Evolutionary conservation across 345 rosid genomes (phyloP), one percentile per base, ranked within the genome.

Genomic region (Draba incana): DNA sequence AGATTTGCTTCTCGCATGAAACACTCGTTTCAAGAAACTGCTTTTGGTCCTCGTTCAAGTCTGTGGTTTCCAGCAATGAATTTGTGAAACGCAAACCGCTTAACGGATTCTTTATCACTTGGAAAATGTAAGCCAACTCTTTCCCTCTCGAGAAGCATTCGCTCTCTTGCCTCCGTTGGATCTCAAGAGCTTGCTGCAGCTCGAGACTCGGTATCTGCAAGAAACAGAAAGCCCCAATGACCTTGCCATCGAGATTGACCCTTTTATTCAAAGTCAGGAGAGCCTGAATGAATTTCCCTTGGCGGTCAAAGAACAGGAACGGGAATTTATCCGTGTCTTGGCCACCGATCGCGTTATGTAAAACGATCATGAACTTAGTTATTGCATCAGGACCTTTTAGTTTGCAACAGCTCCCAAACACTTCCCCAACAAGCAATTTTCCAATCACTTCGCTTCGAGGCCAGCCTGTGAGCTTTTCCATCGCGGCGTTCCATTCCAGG

Each of bases 391-490:
- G 79, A 69, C 98, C 96, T 80, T 89, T 95, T 71, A 95, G 94
- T 54, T 80, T 88, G 66, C 99, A 95, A 75, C 75, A 81, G 70
- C 87, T 73, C 15, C 99, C 99, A 62, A 95, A 95, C 66, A 95
- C 89, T 80, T 95, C 99, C 61, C 98, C 89, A 57, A 84, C 98
- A 74, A 92, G 66, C 89, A 92, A 78, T 76, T 95, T 95, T 60
- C 98, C 99, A 45, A 95, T 71, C 61, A 86, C 72, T 41, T 92
- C 94, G 16, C 65, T 82, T 28, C 84, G 77, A 14, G 79, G 45
- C 93, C 88, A 90, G 9, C 96, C 97, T 2, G 97, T 95, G 77
- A 95, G 88, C 79, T 83, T 92, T 76, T 92, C 99, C 97, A 92
- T 84, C n/a, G 99, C 96, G 16, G 88, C 83, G 75, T 95, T 95